Evolutionary conservation across 768 basidiomycete species (phyloP).

Genomic region (Amanita jacksonii): DNA sequence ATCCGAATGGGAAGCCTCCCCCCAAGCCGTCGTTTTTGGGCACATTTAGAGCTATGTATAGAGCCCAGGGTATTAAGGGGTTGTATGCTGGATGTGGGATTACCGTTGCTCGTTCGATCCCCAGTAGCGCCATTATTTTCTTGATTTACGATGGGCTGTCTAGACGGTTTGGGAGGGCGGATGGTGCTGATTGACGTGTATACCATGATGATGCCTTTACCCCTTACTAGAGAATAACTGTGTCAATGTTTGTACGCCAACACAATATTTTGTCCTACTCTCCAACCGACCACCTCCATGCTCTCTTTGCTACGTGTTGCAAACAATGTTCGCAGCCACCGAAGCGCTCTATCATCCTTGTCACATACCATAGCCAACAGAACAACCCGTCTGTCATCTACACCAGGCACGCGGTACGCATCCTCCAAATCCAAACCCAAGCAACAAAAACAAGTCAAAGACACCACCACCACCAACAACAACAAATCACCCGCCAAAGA

Average conservation of each 20-base stretch:
- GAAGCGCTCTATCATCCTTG: no score
- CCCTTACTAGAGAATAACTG: no score
- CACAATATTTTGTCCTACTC: no score
- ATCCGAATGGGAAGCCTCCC: conserved; percentile 12
- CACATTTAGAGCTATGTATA: conserved; percentile 63
- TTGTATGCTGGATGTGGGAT: conserved; percentile 87
- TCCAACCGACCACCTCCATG: no score
- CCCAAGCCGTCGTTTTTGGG: conserved; percentile 39
- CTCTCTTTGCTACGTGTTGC: no score
- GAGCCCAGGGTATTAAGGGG: conserved; percentile 61
- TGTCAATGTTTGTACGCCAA: no score
- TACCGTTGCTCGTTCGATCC: conserved; percentile 72
- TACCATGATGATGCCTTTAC: neutral
- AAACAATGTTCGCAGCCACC: no score
- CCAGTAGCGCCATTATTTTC: conserved; percentile 85
- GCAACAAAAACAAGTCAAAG: neutral
- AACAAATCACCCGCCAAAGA: neutral
- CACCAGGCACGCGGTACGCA: neutral
- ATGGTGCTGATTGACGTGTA: neutral
- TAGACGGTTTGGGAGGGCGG: conserved; percentile 22
- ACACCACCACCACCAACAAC: neutral
- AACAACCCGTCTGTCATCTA: neutral
- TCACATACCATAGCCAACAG: neutral
- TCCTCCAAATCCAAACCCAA: conserved; percentile 5
- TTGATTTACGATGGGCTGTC: conserved; percentile 74